phyloP scores from a whole-genome alignment of 345 rosid genomes.

The Gossypium mustelinum region DNA sequence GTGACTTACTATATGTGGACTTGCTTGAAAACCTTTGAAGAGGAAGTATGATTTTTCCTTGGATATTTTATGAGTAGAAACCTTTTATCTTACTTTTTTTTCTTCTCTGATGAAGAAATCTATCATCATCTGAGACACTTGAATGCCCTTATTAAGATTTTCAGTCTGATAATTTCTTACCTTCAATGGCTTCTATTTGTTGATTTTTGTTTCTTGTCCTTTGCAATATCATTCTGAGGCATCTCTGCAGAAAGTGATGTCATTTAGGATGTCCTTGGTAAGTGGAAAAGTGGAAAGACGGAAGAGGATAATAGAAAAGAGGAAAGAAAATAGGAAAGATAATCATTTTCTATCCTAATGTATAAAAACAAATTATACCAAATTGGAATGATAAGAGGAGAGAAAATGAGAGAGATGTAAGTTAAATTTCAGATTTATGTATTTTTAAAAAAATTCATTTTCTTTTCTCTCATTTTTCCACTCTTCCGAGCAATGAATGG shows the following conservation, averaged over 20 bases:
- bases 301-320: too few species aligned
- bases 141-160: background rate
- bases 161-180: background rate
- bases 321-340: too few species aligned
- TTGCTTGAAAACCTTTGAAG: background rate
- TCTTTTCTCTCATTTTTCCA: too few species aligned
- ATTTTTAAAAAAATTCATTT: too few species aligned
- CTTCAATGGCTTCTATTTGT: background rate
- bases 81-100: background rate
- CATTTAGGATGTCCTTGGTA: background rate
- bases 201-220: background rate
- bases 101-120: slow-evolving; percentile 1
- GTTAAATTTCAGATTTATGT: too few species aligned
- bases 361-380: too few species aligned
- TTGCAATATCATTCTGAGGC: background rate
- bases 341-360: too few species aligned
- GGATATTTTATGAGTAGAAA: background rate
- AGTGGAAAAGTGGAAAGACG: too few species aligned
- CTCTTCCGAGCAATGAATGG: too few species aligned
- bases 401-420: too few species aligned
- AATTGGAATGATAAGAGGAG: too few species aligned
- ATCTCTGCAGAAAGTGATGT: background rate
- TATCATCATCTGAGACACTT: background rate
- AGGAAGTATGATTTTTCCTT: background rate
- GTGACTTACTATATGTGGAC: background rate